Conservation (phyloP, 1,284 basidiomycete species). For the Mycosarcoma maydis region DNA sequence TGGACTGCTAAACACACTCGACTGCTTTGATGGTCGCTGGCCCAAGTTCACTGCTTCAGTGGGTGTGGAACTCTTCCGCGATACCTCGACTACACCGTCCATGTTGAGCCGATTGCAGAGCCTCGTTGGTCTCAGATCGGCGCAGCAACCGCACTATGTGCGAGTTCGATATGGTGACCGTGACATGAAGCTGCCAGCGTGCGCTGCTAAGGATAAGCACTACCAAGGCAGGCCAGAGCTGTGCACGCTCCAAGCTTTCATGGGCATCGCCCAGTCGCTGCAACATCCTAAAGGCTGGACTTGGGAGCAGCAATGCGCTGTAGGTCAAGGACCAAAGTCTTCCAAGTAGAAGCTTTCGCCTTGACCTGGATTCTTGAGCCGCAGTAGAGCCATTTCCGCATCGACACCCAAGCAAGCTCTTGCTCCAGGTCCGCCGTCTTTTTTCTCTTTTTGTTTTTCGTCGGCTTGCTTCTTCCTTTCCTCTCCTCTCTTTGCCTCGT, state of each 20-base stretch:
- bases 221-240: conserved; percentile 78
- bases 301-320: conserved; percentile 59
- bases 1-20: conserved; percentile 75
- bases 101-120: conserved; percentile 15
- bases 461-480: too few species aligned
- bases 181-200: conserved; percentile 75
- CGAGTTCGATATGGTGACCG: conserved; percentile 81
- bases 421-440: too few species aligned
- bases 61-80: conserved; percentile 58
- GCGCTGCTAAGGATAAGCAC: conserved; percentile 76
- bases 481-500: neutral
- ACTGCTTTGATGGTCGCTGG: conserved; percentile 79
- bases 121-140: conserved; percentile 7
- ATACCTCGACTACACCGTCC: conserved; percentile 25
- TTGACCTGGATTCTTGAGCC: neutral
- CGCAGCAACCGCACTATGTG: conserved; percentile 68
- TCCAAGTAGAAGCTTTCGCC: conserved; percentile 27
- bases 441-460: too few species aligned
- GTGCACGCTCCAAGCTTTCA: conserved; percentile 78
- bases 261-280: conserved; percentile 59
- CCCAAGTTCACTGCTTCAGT: conserved; percentile 58
- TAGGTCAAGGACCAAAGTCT: conserved; percentile 40
- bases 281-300: conserved; percentile 52
- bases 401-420: too few species aligned
- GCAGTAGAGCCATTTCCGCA: neutral